Base-by-base conservation (phyloP, 1,139 yeast species). In the Petasospora rhodanensis region DNA sequence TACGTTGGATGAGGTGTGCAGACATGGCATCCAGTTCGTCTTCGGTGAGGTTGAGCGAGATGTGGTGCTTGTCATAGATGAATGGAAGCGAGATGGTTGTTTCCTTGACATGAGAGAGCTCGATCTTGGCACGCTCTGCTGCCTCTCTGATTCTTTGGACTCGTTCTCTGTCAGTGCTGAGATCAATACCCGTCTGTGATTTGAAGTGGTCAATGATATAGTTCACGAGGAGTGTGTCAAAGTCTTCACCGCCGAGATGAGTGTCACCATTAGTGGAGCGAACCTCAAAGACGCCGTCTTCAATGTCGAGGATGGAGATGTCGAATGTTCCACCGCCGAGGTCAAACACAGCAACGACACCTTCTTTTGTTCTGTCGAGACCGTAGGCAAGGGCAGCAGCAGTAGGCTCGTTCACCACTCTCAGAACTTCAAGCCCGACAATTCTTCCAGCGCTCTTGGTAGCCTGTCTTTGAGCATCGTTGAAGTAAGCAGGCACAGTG, bases 71-170 rank as follows among this genome's bases (percentile, higher is more conserved):
- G 85, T 70, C 73, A 85, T 84, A 89, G 65, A 91, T 89, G 73
- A 91, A 91, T 50, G 98, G 98, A 61, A 91, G 76, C 79, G 89
- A 89, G 60, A 91, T 79, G 63, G 91, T 97, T 53, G 98, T 89
- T 47, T 89, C 69, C 42, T 84, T 80, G 47, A 96, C 85, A 29
- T 96, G 86, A 29, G 98, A 89, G 61, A 89, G 78, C 70, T 89
- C 97, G 59, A 87, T 87, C 83, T 91, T 91, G 59, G 98, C 98
- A 82, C 91, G 89, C 75, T 91, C 99, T 50, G 97, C 95, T 53
- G 98, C 98, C 73, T 91, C 98, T 76, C 98, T 86, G 68, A 93
- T 89, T 74, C 98, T 85, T 74, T 91, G 98, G 56, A 91, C 83
- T 55, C 97, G 97, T 96, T 89, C 89, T 69, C 97, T 83, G 73